Evolutionary conservation across 2,329 filamentous ascomycete genomes (phyloP), one percentile per base, ranked within the genome.

Genomic region (Nigrograna mackinnonii): DNA sequence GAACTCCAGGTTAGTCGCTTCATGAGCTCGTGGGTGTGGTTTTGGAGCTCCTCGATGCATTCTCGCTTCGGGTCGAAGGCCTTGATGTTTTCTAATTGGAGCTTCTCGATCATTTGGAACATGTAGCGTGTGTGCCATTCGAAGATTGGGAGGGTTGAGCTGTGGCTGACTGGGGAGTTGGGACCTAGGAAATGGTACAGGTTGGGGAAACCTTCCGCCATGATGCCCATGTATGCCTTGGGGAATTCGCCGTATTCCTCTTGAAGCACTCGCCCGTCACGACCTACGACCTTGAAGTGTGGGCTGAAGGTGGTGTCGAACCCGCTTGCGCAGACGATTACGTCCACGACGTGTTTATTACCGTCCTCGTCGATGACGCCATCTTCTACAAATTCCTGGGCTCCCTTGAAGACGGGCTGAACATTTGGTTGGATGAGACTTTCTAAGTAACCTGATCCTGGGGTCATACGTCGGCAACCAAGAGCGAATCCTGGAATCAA

Each of bases 341-440:
- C 57, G 33, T 74, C 71, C 37, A 73, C 63, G 13, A 69, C 58
- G 39, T 60, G 54, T 4, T 35, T 5, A 1, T 26, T 47, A 19
- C 54, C 57, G 35, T 52, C 37, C 21, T 55, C 36, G 30, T 61
- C 55, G 7, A 52, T 41, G 44, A 60, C 56, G 13, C 58, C 55
- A 3, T 45, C 50, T 13, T 47, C 21, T 4, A 53, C 60, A 13
- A 58, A 52, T 24, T 35, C 9, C 24, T 9, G 9, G 9, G 24
- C 24, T 9, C 9, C 9, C n/a, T n/a, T n/a, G 24, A 9, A n/a
- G 47, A 58, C 52, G 33, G 57, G 45, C 31, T 56, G 56, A n/a
- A 51, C 39, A 30, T 58, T 55, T 2, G 38, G 30, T 6, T 50
- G 41, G 9, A 47, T 44, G 1, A 59, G 48, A 17, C 52, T 49